These are phyloP conservation scores for Lactarius pseudohatsudake DNA, from an alignment of 768 basidiomycete genomes.

Conservation along the genomic window DNA sequence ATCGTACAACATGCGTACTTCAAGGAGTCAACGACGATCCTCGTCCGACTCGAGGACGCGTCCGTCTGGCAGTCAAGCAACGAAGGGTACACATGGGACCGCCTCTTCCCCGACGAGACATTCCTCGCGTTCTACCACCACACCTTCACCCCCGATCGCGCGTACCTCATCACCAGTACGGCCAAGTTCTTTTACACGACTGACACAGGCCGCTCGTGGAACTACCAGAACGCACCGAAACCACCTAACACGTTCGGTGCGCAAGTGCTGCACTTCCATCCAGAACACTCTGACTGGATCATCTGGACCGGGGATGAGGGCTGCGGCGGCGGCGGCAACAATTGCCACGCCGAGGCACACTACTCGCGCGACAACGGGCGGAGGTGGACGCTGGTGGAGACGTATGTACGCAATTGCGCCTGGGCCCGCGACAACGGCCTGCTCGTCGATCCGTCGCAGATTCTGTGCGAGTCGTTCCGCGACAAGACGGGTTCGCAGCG, in stretches of 20 bases:
- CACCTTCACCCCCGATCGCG: slow-evolving; percentile 71
- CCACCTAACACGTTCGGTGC: slow-evolving; percentile 79
- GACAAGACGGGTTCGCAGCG: slow-evolving; percentile 81
- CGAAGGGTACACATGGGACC: slow-evolving; percentile 91
- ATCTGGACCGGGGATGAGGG: slow-evolving; percentile 85
- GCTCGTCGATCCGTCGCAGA: slow-evolving; percentile 79
- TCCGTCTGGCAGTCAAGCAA: slow-evolving; percentile 93
- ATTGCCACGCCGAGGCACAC: slow-evolving; percentile 73
- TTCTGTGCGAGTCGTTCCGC: slow-evolving; percentile 86
- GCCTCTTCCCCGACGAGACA: slow-evolving; percentile 54
- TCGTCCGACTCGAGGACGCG: slow-evolving; percentile 75
- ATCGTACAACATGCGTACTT: slow-evolving; percentile 85
- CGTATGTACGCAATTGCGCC: slow-evolving; percentile 86
- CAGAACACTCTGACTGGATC: slow-evolving; percentile 68
- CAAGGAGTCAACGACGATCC: slow-evolving; percentile 77
- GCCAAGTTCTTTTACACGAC: slow-evolving; percentile 75
- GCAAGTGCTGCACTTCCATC: slow-evolving; percentile 84
- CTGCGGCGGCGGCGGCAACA: slow-evolving; percentile 48
- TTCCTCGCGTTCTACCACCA: slow-evolving; percentile 91
- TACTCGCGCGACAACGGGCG: slow-evolving; percentile 79
- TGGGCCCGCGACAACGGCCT: slow-evolving; percentile 86
- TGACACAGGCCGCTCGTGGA: slow-evolving; percentile 76
- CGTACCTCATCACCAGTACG: slow-evolving; percentile 81
- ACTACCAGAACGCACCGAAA: slow-evolving; percentile 52
- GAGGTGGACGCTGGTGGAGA: slow-evolving; percentile 72